These are phyloP conservation scores for Astragalus glycyphyllos DNA, from an alignment of 306 rosid species.

Conservation along the genomic window DNA sequence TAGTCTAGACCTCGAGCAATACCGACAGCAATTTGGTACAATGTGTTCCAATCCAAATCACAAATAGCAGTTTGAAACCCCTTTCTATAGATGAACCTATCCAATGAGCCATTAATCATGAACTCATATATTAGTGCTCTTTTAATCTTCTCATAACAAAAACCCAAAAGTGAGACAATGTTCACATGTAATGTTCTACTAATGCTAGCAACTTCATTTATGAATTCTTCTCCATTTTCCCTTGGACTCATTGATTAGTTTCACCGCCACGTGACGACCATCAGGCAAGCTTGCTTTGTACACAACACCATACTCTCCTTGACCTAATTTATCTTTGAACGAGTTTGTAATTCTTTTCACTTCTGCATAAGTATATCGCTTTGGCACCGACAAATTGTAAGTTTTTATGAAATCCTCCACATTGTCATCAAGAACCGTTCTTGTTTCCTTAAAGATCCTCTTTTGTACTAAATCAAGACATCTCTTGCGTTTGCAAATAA, in stretches of 20 bases:
- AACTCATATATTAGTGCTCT: slow-evolving; percentile 54
- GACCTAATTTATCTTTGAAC: slow-evolving; percentile 38
- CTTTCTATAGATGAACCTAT: slow-evolving; percentile 31
- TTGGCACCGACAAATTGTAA: slow-evolving; percentile 33
- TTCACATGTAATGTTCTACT: too few species aligned
- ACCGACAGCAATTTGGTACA: slow-evolving; percentile 27
- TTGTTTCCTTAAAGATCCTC: neutral
- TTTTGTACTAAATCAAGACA: too few species aligned
- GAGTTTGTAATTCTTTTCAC: slow-evolving; percentile 46
- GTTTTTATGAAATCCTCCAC: slow-evolving; percentile 19
- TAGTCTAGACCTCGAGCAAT: slow-evolving; percentile 50
- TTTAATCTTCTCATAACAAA: too few species aligned
- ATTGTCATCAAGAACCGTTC: neutral
- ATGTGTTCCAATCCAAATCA: slow-evolving; percentile 25
- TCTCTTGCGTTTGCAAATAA: neutral
- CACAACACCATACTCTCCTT: slow-evolving; percentile 56
- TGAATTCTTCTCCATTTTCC: too few species aligned
- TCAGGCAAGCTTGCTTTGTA: slow-evolving; percentile 47
- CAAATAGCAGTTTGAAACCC: slow-evolving; percentile 11
- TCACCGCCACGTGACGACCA: slow-evolving; percentile 52
- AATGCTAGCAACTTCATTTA: too few species aligned
- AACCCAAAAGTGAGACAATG: too few species aligned
- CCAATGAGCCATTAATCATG: slow-evolving; percentile 56
- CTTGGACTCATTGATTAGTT: slow-evolving; percentile 38
- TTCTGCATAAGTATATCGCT: slow-evolving; percentile 32